Evolutionary conservation across 345 rosid species (phyloP), one percentile per base, ranked within the genome.

Genomic region (Schrenkiella parvula): DNA sequence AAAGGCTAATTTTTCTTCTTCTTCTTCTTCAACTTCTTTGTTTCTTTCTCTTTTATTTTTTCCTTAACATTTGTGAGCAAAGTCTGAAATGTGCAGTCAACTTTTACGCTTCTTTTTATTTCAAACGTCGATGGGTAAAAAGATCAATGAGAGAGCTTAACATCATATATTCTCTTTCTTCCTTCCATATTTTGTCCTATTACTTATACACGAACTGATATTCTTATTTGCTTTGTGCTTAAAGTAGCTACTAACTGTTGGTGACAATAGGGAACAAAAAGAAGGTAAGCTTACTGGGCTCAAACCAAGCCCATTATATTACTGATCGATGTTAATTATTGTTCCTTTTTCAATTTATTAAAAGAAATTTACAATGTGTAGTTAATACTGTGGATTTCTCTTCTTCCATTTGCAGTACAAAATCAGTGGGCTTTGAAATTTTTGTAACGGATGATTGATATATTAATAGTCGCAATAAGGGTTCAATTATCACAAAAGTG

Each of bases 41-140:
- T 32, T 56, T 19, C 9, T 32, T 18, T 56, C 7, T 56, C 7
- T 32, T 34, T 29, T 17, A 12, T 4, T 10, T 14, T 15, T 39
- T 5, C n/a, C 10, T 29, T 34, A 15, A 11, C 67, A 63, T 28
- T 63, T 44, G 41, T 46, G 55, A 44, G 19, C 55, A 31, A 31
- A 63, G 18, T 63, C 55, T 64, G 66, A 64, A 34, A n/a, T 28
- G 68, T 64, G 55, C 41, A 64, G 55, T 64, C 18, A 44, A 29
- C 55, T 46, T 64, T 64, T 64, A 64, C 53, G 55, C 42, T 64
- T 35, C 63, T 35, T 57, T 57, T 18, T 0, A 42, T 28, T 64
- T 64, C 38, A 64, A 64, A 64, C 23, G 55, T 47, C 11, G 63
- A 57, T 57, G 42, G 42, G 12, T 23, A 34, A 56, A 53, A 55